Percentiles rank a stretch among this genome's conserved stretches.
These are phyloP conservation scores for Mortierella alpina DNA, from an alignment of 192 early-diverging fungal species.

Conservation along the genomic window DNA sequence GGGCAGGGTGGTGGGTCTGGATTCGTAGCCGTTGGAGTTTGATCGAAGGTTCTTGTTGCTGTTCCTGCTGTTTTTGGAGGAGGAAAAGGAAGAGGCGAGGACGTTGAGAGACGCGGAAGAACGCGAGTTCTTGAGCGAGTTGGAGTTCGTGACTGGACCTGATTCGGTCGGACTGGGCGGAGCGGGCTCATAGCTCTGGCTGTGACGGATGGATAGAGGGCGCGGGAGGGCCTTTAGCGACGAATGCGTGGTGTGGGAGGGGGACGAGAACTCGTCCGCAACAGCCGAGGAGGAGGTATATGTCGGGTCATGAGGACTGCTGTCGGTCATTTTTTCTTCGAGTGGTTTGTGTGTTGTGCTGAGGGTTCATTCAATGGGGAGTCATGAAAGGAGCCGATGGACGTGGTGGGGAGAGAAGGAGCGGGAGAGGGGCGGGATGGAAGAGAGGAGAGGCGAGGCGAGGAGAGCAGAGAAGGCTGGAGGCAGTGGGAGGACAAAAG, in stretches of 20 bases:
- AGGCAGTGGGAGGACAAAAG: neutral
- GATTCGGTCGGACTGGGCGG: constrained; percentile 8
- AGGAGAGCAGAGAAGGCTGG: neutral
- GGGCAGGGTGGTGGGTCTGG: constrained; percentile 8
- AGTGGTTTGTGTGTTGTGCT: neutral
- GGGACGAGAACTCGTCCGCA: constrained; percentile 5
- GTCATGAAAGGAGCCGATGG: neutral
- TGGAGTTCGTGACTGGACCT: neutral
- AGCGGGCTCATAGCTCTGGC: constrained; percentile 38
- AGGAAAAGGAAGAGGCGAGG: constrained; percentile 13
- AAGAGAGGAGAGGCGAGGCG: neutral
- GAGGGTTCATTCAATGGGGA: neutral
- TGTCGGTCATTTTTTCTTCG: constrained; percentile 29
- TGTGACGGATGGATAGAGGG: constrained; percentile 42
- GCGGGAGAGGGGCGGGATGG: neutral
- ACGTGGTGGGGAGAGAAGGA: neutral
- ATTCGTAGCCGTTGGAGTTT: neutral
- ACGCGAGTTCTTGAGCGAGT: constrained; percentile 10
- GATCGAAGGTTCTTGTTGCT: no score
- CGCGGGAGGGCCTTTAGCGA: constrained; percentile 37
- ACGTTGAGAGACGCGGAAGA: constrained; percentile 26
- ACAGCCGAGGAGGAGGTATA: neutral
- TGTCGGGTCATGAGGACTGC: constrained; percentile 12
- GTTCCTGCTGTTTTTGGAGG: neutral
- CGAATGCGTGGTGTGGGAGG: constrained; percentile 3